A percentile compares a stretch with the other conserved stretches of the same genome.
Evolutionary conservation across 2,329 filamentous ascomycete species (phyloP).

Genomic region (Microdochium trichocladiopsis): DNA sequence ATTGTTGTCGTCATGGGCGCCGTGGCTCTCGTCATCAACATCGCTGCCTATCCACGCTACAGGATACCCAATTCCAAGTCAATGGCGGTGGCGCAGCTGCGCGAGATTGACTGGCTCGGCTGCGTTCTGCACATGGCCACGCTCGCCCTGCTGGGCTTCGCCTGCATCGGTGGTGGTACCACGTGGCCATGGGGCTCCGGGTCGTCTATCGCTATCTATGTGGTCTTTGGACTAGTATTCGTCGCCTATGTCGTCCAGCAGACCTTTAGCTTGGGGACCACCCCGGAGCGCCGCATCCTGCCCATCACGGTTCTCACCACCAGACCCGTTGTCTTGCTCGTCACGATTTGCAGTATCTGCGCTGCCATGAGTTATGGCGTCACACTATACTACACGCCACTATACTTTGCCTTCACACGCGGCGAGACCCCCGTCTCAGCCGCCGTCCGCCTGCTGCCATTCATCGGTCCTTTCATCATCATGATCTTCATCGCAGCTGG

Average conservation of each 20-base stretch:
- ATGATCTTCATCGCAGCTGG: constrained; percentile 23
- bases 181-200: constrained; percentile 39
- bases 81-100: constrained; percentile 8
- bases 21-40: constrained; percentile 29
- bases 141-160: constrained; percentile 35
- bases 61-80: constrained; percentile 11
- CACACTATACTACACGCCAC: constrained; percentile 42
- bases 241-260: constrained; percentile 40
- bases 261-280: constrained; percentile 34
- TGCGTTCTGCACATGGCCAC: constrained; percentile 16
- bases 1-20: constrained; percentile 40
- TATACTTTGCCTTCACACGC: constrained; percentile 42
- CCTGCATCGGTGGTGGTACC: constrained; percentile 41
- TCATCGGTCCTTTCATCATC: constrained; percentile 24
- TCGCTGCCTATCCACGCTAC: constrained; percentile 33
- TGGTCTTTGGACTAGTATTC: constrained; percentile 35
- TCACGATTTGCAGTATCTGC: constrained; percentile 31
- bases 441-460: constrained; percentile 31
- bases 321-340: constrained; percentile 27
- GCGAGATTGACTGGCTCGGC: constrained; percentile 22
- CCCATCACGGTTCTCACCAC: constrained; percentile 32
- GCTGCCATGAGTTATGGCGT: constrained; percentile 28
- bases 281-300: constrained; percentile 31
- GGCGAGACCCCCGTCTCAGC: constrained; percentile 29
- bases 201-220: constrained; percentile 36